phyloP scores from a whole-genome alignment of 352 stramenopile species.

The Peronospora belbahrii region DNA sequence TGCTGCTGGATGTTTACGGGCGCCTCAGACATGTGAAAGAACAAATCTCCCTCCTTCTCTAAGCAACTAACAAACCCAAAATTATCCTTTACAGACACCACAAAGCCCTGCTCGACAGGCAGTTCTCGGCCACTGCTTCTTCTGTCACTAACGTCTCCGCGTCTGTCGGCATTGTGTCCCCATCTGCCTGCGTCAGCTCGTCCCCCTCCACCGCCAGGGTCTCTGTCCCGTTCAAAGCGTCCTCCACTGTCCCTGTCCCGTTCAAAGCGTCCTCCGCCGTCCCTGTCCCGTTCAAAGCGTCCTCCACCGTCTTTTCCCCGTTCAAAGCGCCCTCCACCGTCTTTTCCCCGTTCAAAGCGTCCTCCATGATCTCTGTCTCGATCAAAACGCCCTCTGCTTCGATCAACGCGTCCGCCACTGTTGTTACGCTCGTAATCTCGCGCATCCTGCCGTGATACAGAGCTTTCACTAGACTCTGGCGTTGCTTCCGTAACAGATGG shows the following conservation, averaged over 20 bases:
- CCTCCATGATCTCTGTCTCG: constrained; percentile 7
- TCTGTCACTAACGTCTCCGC: constrained; percentile 5
- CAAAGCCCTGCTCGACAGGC: constrained; percentile 31
- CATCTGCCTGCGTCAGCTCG: constrained; percentile 16
- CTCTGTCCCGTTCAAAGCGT: constrained; percentile 11
- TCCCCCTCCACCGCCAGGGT: constrained; percentile 6
- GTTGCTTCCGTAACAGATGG: neutral
- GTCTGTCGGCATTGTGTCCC: constrained; percentile 16
- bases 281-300: constrained; percentile 11
- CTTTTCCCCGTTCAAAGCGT: constrained; percentile 11
- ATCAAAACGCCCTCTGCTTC: constrained; percentile 10
- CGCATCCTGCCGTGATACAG: neutral
- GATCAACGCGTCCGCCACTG: constrained; percentile 6
- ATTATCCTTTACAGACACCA: constrained; percentile 44
- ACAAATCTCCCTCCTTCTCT: constrained; percentile 62
- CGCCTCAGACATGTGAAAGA: constrained; percentile 78
- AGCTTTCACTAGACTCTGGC: neutral
- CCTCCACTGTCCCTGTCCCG: constrained; percentile 4
- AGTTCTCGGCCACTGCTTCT: constrained; percentile 7
- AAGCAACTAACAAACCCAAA: constrained; percentile 58
- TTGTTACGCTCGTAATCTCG: constrained; percentile 8
- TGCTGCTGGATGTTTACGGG: constrained; percentile 57
- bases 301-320: constrained; percentile 5
- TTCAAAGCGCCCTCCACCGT: constrained; percentile 11
- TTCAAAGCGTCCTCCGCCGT: constrained; percentile 7